These are phyloP conservation scores for Neurospora cerealis DNA, from an alignment of 495 filamentous ascomycete genomes.

Conservation along the genomic window DNA sequence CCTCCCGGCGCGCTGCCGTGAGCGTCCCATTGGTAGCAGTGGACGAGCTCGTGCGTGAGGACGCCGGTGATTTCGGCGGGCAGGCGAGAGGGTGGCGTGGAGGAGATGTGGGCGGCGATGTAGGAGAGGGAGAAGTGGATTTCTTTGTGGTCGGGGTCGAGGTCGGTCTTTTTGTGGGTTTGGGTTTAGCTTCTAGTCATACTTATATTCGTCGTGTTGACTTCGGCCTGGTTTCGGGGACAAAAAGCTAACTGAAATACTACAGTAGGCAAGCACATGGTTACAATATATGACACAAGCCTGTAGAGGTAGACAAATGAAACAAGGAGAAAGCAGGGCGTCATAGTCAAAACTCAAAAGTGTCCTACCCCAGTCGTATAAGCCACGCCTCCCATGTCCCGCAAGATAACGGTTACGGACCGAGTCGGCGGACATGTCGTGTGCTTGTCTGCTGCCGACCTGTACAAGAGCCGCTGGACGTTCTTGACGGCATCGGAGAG, in stretches of 20 bases:
- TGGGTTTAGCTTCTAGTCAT: neutral
- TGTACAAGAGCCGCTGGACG: conserved; percentile 58
- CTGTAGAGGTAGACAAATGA: neutral
- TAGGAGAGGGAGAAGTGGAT: conserved; percentile 82
- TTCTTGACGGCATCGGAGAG: conserved; percentile 50
- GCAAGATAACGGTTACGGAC: conserved; percentile 80
- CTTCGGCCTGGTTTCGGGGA: no score
- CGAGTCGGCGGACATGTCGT: conserved; percentile 42
- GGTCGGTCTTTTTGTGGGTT: conserved; percentile 35
- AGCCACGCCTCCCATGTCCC: conserved; percentile 70
- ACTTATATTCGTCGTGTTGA: neutral
- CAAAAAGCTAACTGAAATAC: no score
- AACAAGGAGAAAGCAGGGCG: neutral
- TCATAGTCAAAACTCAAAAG: neutral
- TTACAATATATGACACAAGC: neutral
- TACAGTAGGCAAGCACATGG: neutral
- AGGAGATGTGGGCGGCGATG: conserved; percentile 40
- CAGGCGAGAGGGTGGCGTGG: conserved; percentile 16
- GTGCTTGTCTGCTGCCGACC: conserved; percentile 25
- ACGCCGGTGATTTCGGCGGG: conserved; percentile 72
- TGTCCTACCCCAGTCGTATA: conserved; percentile 61
- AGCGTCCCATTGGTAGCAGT: conserved; percentile 84
- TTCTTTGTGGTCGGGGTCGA: conserved; percentile 88
- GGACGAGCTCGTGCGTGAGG: conserved; percentile 85
- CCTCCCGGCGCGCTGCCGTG: conserved; percentile 59